These are phyloP conservation scores for Vitis amurensis DNA, from an alignment of 164 flowering plant genomes.

Conservation along the genomic window DNA sequence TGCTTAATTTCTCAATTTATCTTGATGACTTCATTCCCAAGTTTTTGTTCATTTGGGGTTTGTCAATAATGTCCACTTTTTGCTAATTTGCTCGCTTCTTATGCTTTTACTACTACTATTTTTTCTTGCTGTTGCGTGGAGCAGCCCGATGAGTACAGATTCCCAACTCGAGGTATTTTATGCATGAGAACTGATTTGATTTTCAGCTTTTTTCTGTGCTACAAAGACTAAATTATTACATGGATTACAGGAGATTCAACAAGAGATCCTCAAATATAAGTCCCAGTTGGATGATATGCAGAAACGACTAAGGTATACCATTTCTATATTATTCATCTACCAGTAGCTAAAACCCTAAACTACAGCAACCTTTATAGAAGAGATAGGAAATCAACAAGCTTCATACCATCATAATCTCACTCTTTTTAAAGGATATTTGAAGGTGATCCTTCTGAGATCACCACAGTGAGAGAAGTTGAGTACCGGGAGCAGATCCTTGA, in stretches of 20 bases:
- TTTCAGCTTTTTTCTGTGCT: neutral
- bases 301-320: conserved; percentile 37
- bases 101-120: neutral
- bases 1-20: neutral
- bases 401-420: neutral
- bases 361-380: neutral
- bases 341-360: neutral
- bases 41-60: neutral
- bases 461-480: conserved; percentile 39
- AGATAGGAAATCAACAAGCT: no score
- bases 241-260: conserved; percentile 33
- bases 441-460: conserved; percentile 35
- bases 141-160: conserved; percentile 29
- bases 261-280: conserved; percentile 31
- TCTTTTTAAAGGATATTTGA: conserved; percentile 36
- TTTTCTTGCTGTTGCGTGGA: neutral
- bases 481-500: conserved; percentile 38
- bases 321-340: neutral
- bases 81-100: no score
- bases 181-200: neutral
- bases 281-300: conserved; percentile 37
- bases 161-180: conserved; percentile 38
- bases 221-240: neutral
- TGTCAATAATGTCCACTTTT: no score
- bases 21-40: neutral